Evolutionary conservation across 306 rosid genomes (phyloP), one percentile per base, ranked within the genome.

Genomic region (Lablab purpureus): DNA sequence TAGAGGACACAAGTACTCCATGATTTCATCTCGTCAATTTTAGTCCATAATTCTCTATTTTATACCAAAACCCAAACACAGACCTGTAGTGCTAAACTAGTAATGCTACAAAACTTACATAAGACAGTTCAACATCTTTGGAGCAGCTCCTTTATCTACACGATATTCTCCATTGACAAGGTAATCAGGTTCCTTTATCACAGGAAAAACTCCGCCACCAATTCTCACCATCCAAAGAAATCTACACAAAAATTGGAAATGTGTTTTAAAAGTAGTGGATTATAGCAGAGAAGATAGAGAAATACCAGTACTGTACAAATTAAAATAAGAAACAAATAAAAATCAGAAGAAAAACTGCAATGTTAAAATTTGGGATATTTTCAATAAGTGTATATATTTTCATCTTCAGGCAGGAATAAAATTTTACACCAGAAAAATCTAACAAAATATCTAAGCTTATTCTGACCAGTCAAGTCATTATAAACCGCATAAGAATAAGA

Each of bases 171-270:
- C 99, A 84, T 96, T 93, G 73, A 84, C 98, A 60, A 96, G 98
- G 88, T 96, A 96, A 73, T 96, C 99, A 2, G 99, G 98, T 82
- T 96, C 99, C 89, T 93, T 96, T 76, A 96, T 96, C 69, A 96
- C 93, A 52, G 99, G 99, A 78, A 90, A 96, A 74, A 96, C 99
- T 13, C 99, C 99, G 6, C 99, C 98, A 22, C 99, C 98, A 75
- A 93, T 96, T 84, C 99, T 91, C 87, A 96, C 99, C 99, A 96
- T 96, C 98, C 98, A 96, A 82, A 96, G 88, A 88, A 96, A 96
- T 77, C 99, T 96, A 71, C 59, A 79, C 76, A 76, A 60, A 51
- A 67, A 54, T 34, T 23, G 75, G 22, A 50, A 30, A 45, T 74
- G 54, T 62, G 41, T 51, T 73, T 63, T 69, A 71, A 13, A 75